These are phyloP conservation scores for Brassica balearica DNA, from an alignment of 441 rosid genomes.

Conservation along the genomic window DNA sequence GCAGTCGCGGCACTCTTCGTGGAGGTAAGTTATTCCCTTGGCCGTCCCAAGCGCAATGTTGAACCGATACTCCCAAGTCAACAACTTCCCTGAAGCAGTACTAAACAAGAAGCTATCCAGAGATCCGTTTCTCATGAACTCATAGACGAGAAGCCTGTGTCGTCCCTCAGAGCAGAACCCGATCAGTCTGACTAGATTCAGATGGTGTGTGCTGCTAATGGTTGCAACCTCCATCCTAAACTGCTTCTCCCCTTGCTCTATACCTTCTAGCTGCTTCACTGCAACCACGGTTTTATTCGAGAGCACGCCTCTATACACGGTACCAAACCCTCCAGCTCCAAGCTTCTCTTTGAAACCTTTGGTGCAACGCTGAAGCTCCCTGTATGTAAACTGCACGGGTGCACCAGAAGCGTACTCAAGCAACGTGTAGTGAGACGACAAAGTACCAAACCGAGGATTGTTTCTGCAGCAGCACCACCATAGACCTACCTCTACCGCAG, in stretches of 20 bases:
- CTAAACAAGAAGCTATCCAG: slow-evolving; percentile 57
- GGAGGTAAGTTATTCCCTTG: slow-evolving; percentile 69
- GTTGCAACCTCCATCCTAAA: slow-evolving; percentile 78
- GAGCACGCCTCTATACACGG: slow-evolving; percentile 71
- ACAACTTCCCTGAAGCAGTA: slow-evolving; percentile 34
- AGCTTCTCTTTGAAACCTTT: slow-evolving; percentile 65
- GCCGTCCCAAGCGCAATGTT: slow-evolving; percentile 71
- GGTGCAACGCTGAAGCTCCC: slow-evolving; percentile 65
- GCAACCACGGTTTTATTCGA: slow-evolving; percentile 62
- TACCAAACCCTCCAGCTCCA: slow-evolving; percentile 80
- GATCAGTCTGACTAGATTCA: slow-evolving; percentile 68
- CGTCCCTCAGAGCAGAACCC: slow-evolving; percentile 73
- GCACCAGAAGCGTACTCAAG: slow-evolving; percentile 86
- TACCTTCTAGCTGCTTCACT: slow-evolving; percentile 74
- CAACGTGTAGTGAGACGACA: slow-evolving; percentile 70
- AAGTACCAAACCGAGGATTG: slow-evolving; percentile 53
- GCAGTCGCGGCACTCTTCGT: slow-evolving; percentile 79
- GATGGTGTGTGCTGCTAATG: slow-evolving; percentile 76
- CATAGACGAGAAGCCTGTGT: slow-evolving; percentile 68
- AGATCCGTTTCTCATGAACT: slow-evolving; percentile 74
- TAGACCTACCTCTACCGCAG: slow-evolving; percentile 58
- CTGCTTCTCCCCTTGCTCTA: slow-evolving; percentile 78
- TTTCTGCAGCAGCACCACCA: slow-evolving; percentile 79
- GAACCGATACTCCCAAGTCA: slow-evolving; percentile 67
- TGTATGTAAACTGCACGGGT: slow-evolving; percentile 64